phyloP scores from a whole-genome alignment of 2,329 filamentous ascomycete species.

The Hypoxylon sp. region DNA sequence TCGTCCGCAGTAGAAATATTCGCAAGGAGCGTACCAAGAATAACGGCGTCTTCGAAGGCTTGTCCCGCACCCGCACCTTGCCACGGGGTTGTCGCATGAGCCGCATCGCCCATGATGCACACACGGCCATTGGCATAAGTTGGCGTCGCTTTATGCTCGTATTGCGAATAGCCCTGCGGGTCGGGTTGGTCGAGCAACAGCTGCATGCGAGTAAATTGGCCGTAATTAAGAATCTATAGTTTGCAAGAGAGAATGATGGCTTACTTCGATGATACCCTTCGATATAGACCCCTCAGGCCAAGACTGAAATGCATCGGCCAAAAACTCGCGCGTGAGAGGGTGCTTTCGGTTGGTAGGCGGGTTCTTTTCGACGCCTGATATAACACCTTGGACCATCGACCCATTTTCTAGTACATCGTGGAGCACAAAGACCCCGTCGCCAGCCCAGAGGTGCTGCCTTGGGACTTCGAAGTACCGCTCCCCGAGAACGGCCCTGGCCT shows the following conservation, averaged over 20 bases:
- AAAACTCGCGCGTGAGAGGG: constrained; percentile 7
- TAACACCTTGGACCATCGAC: constrained; percentile 21
- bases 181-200: constrained; percentile 24
- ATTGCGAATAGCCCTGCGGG: constrained; percentile 29
- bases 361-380: constrained; percentile 26
- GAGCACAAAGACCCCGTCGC: constrained; percentile 24
- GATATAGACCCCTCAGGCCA: constrained; percentile 21
- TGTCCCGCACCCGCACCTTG: constrained; percentile 23
- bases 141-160: constrained; percentile 29
- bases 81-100: constrained; percentile 32
- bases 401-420: constrained; percentile 28
- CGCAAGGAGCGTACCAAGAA: constrained; percentile 18
- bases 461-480: constrained; percentile 11
- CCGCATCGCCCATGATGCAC: constrained; percentile 34
- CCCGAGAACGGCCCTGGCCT: constrained; percentile 11
- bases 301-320: not conserved
- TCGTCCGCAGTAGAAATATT: constrained; percentile 11
- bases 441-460: constrained; percentile 14
- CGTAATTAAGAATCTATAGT: not conserved
- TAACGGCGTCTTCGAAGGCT: constrained; percentile 34
- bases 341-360: constrained; percentile 9
- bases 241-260: not conserved
- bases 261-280: constrained; percentile 16
- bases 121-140: constrained; percentile 25
- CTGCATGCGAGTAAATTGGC: not conserved